Base-by-base conservation (phyloP, 768 basidiomycete genomes). In the Amanita pseudoporphyria region DNA sequence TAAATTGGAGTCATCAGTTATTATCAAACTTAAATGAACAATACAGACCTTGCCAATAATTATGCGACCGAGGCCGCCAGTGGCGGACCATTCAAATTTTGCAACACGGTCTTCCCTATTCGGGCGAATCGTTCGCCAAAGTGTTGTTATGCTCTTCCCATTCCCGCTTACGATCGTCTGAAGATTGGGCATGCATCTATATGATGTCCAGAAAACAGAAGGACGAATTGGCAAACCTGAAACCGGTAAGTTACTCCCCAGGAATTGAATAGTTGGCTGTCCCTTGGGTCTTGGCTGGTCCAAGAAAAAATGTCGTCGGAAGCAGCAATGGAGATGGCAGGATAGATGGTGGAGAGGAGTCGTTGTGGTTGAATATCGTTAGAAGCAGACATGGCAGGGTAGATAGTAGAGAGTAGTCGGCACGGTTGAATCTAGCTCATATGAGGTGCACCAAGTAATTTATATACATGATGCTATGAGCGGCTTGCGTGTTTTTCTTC, bases 91-190 rank as follows among this genome's bases (percentile, higher is more conserved):
- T 66, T 92, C 89, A 47, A 91, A 78, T 69, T 82, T 88, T 55
- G 88, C 88, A 60, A 90, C 82, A 39, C 87, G 82, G 64, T 92
- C 88, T 69, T 90, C 87, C 62, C 84, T 87, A 69, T 84, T 87
- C 52, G 84, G 74, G 45, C 87, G 84, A 58, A 87, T 82, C n/a
- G 83, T 69, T 52, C 85, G 81, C 79, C 78, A 87, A 50, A 91
- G 71, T 18, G 84, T 88, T 19, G 87, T 89, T 48, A 84, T 74
- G 57, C 76, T 83, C 60, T 79, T 76, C 19, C 85, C 87, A 56
- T 68, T 82, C 52, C 71, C 66, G 58, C 65, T 72, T 45, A 78
- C 74, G 28, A 74, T 73, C 38, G 87, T 88, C 87, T 89, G 61
- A n/a, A 59, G 51, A 53, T 35, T 55, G 61, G 57, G 69, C 63